Evolutionary conservation across 2,329 filamentous ascomycete genomes (phyloP), one percentile per base, ranked within the genome.

Genomic region (Myriosclerotinia curreyana): DNA sequence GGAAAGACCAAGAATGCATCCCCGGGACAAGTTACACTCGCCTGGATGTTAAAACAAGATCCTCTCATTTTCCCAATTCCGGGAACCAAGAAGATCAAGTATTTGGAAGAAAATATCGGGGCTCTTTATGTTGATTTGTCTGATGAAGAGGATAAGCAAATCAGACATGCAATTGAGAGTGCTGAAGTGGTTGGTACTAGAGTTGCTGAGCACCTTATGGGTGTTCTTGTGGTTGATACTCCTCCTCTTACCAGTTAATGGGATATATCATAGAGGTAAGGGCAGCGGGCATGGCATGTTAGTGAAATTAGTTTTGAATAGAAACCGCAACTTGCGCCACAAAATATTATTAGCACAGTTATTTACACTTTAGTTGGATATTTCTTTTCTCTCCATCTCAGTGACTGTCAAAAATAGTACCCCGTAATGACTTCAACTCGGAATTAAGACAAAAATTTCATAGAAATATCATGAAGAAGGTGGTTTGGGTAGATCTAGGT

Each of bases 31-130:
- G 71, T 90, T 36, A 81, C 83, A 3, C 76, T 89, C 44, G 85
- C 86, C 0, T 89, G 86, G 85, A 69, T 89, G 66, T 70, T 86
- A 67, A 80, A 80, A 7, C 84, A 88, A 69, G 83, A 82, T 0
- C 77, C 81, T 2, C 82, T 86, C 68, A 76, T 88, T 62, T 81
- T 85, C 69, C 83, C 86, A 0, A 88, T 82, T 56, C 83, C 78
- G 0, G 81, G 80, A 5, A 82, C 80, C 0, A 80, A 77, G 71
- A 78, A 72, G 61, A 72, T 79, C 42, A 75, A 75, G 66, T 80
- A 78, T 60, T 70, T 83, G n/a, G 76, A 81, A 64, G 76, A 81
- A 62, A 82, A 82, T 34, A 68, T 71, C 1, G 69, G 65, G 44
- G 74, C 74, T 2, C 51, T 72, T 3, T 55, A 74, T 28, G 68